Evolutionary conservation across 768 basidiomycete genomes (phyloP), one percentile per base, ranked within the genome.

Genomic region (Lepiota subincarnata): DNA sequence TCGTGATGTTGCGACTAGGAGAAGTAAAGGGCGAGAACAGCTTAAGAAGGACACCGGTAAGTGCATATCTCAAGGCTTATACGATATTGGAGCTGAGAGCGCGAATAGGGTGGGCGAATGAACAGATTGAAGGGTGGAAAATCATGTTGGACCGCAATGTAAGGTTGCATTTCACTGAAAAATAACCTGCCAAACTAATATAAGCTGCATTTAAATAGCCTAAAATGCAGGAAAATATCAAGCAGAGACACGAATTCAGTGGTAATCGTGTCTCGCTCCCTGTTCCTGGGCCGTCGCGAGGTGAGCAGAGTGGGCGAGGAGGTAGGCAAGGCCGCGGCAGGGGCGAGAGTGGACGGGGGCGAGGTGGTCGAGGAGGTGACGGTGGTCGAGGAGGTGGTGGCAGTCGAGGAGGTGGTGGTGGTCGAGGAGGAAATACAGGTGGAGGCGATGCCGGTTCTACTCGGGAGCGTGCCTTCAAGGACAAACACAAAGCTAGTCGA

Each of bases 71-170:
- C 13, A 12, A 6, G 26, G 34, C 52, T n/a, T 34, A 11, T 31
- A 8, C 2, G 31, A 31, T 31, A 13, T 13, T 16, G 13, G 6
- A 36, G 45, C 16, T 51, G 10, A 56, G 53, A 24, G 16, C 50
- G 36, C 35, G 6, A 19, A 36, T 19, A 86, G 87, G 87, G 10
- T 89, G 86, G 84, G 72, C 66, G 8, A 84, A 97, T 62, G 87
- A 87, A 59, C 93, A 96, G 63, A 84, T 97, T 22, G 93, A 97
- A 67, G 94, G 93, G 0, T 97, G 93, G 93, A 80, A 70, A 53
- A 84, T 89, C 51, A 92, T 96, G 87, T 67, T 97, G 54, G 95
- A 98, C 53, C 73, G 87, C 59, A 86, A 95, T 62, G 94, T 96
- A 62, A n/a, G 56, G 88, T 74, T 35, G 28, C 28, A 18, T 10